Evolutionary conservation across 257 asterid genomes (phyloP).

Genomic region (Hygrophila difformis): DNA sequence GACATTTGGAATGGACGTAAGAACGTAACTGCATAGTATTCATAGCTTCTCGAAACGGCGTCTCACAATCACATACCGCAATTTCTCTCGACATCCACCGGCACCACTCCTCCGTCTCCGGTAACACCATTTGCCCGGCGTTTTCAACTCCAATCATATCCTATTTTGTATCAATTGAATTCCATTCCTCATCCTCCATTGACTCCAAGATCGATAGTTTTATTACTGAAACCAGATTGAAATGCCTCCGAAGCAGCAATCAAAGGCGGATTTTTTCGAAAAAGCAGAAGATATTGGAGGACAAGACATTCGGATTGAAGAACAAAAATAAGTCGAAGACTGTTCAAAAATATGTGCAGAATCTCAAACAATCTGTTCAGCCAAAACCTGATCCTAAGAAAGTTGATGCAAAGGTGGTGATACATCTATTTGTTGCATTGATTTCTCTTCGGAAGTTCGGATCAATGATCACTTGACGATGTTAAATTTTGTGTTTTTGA

Average conservation of each 20-base stretch:
- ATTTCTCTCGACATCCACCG: neutral
- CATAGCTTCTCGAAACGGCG: conserved; percentile 10
- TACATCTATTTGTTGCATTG: neutral
- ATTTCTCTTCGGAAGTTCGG: no score
- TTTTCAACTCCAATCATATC: neutral
- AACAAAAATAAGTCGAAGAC: conserved; percentile 86
- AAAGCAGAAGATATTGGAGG: conserved; percentile 89
- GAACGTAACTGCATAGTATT: no score
- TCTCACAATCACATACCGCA: conserved; percentile 14
- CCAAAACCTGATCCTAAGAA: conserved; percentile 65
- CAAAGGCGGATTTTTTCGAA: conserved; percentile 80
- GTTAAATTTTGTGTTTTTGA: conserved; percentile 11
- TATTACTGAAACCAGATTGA: conserved; percentile 8
- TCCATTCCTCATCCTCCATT: neutral
- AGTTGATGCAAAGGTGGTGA: conserved; percentile 57
- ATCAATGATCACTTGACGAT: neutral
- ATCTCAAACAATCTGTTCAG: conserved; percentile 64
- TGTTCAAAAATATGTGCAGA: conserved; percentile 93
- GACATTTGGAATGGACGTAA: no score
- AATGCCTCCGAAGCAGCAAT: conserved; percentile 89
- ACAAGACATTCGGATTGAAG: conserved; percentile 97
- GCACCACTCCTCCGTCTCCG: conserved; percentile 16
- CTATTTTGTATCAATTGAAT: neutral
- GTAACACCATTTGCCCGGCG: conserved; percentile 9
- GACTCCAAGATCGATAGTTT: conserved; percentile 10